phyloP scores from a whole-genome alignment of 2,329 filamentous ascomycete genomes.

The Aspergillus fischeri region DNA sequence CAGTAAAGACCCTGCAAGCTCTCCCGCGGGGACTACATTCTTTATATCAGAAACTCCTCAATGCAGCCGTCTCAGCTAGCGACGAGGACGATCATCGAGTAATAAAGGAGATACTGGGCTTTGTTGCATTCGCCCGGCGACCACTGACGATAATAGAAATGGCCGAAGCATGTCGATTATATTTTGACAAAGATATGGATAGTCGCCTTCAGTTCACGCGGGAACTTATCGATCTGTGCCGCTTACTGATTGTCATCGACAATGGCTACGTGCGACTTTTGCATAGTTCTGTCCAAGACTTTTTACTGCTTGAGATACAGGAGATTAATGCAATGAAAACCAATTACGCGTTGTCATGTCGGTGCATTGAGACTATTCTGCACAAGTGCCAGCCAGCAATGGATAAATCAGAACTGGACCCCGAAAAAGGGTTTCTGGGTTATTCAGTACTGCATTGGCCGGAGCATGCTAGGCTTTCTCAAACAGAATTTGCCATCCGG shows the following conservation, averaged over 20 bases:
- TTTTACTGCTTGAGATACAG: conserved; percentile 8
- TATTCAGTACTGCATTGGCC: conserved; percentile 13
- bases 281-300: conserved; percentile 14
- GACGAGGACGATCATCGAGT: not conserved
- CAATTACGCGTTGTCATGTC: conserved; percentile 7
- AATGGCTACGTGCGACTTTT: conserved; percentile 8
- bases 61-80: not conserved
- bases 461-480: conserved; percentile 6
- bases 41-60: conserved; percentile 7
- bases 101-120: conserved; percentile 3
- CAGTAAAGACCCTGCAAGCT: conserved; percentile 1
- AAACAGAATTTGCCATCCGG: conserved; percentile 8
- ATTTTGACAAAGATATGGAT: conserved; percentile 4
- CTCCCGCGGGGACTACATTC: conserved; percentile 9
- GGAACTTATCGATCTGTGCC: conserved; percentile 11
- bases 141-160: conserved; percentile 9
- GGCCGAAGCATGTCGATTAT: conserved; percentile 8
- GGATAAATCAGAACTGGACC: not conserved
- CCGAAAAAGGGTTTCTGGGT: conserved; percentile 5
- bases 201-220: conserved; percentile 5
- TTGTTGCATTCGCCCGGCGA: conserved; percentile 8
- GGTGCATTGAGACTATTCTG: conserved; percentile 9
- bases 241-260: conserved; percentile 11
- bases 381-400: not conserved
- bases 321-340: not conserved